Evolutionary conservation across 1,284 basidiomycete species (phyloP), one percentile per base, ranked within the genome.

Genomic region (Golubevia pallescens): DNA sequence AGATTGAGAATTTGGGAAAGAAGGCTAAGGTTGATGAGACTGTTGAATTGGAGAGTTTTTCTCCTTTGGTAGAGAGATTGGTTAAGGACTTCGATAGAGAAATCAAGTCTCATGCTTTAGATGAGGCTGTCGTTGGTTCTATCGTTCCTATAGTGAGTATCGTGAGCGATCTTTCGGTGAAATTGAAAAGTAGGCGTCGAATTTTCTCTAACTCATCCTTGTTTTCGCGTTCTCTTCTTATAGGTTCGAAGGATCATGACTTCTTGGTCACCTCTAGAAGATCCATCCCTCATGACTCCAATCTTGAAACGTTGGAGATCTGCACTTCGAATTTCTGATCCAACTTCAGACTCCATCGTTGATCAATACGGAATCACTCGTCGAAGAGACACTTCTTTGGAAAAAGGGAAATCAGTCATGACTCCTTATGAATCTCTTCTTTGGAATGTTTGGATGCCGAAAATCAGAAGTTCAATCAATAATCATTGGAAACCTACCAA

Each of bases 391-490:
- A 4, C 34, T 38, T 10, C 10, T 10, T 38, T 10, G 3, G 34
- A 10, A 38, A 38, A 38, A 10, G 34, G 34, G 10, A 48, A 60
- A 16, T 42, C 53, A 2, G 60, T 62, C 19, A 99, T 99, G 97
- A 95, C 95, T 3, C 92, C 97, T 0, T 99, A 93, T 86, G 96
- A 99, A 84, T 93, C 92, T 65, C 88, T 99, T 20, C 87, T 99
- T 16, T 99, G 96, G 95, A 93, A 92, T 69, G 88, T 92, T 5
- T 99, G 95, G 96, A 88, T 99, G 23, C 97, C 97, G 0, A 92
- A 90, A 86, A 91, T 99, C n/a, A 91, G 97, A 32, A 92, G 93
- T 0, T 89, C 90, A 7, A 90, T 97, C 85, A 97, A 97, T 88
- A 97, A 97, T 85, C 91, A 93, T 20, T 99, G 97, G 96, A 88